Evolutionary conservation across 441 rosid species (phyloP), one percentile per base, ranked within the genome.

Genomic region (Adansonia rubrostipa): DNA sequence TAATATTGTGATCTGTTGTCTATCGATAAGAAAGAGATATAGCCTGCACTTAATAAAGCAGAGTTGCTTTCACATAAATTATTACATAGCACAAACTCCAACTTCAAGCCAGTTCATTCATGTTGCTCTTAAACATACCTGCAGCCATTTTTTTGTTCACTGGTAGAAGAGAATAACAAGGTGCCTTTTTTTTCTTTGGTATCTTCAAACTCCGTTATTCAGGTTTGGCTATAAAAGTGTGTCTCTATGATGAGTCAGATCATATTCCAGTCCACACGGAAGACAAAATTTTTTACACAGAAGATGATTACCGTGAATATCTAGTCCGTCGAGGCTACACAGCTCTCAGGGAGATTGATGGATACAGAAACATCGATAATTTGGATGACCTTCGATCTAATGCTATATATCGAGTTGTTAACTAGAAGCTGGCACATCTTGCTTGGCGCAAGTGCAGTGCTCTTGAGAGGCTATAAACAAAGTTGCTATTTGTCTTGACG

Each of bases 321-420:
- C 89, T 94, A 11, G 80, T 62, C 28, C 88, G 92, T 17, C 81
- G 91, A 9, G 98, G 96, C 17, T 96, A 94, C 93, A 87, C 88
- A 56, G 86, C 91, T 76, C 85, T 94, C 48, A 91, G 98, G 82
- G 98, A 92, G 84, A 84, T 88, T 69, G 93, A 90, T 80, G 96
- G 98, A 45, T 94, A 92, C 79, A 88, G 97, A 84, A 92, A 85
- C 83, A 81, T 93, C 17, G 93, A 92, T 70, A 91, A 83, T 78
- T 88, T 96, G 96, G 98, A 96, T 77, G 98, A 96, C 82, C 93
- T 96, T 82, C 92, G 89, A 74, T 85, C 93, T 1, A 93, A 95
- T 83, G 93, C 86, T 0, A 75, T 93, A 47, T 96, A 96, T 76
- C 88, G 92, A 4, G 98, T 97, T 51, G 88, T 86, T 61, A 89